Conservation (phyloP, 192 early-diverging fungal species). For the Paraglomus brasilianum region DNA sequence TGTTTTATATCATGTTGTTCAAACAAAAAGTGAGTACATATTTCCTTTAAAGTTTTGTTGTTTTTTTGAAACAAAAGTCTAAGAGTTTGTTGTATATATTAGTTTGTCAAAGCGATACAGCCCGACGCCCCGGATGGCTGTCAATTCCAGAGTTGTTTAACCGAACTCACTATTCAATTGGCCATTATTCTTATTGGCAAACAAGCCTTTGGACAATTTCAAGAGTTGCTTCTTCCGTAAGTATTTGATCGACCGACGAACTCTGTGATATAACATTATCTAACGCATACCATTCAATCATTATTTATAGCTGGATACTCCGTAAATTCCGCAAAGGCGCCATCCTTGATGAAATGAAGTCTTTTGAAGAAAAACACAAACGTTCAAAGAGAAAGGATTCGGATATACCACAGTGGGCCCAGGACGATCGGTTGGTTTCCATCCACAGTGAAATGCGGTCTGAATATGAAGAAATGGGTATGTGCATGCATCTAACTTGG, state of each 20-base stretch:
- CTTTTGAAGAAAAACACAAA: not conserved
- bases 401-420: constrained; percentile 45
- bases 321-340: constrained; percentile 1
- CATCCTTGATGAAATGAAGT: not conserved
- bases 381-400: not conserved
- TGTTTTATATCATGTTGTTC: constrained; percentile 60
- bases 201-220: constrained; percentile 49
- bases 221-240: constrained; percentile 49
- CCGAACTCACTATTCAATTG: constrained; percentile 57
- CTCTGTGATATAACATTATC: not conserved
- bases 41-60: not conserved
- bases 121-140: constrained; percentile 22
- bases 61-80: constrained; percentile 3
- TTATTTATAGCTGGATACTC: not conserved
- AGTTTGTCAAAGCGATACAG: constrained; percentile 26
- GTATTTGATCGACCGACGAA: constrained; percentile 25
- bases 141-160: constrained; percentile 41
- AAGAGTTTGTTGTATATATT: constrained; percentile 35
- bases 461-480: constrained; percentile 44
- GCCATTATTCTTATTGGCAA: constrained; percentile 61
- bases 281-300: not conserved
- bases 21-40: constrained; percentile 39
- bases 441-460: constrained; percentile 3
- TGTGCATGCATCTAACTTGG: no score
- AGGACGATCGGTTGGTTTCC: constrained; percentile 38